phyloP scores from a whole-genome alignment of 306 rosid species.

The Fragaria iinumae region DNA sequence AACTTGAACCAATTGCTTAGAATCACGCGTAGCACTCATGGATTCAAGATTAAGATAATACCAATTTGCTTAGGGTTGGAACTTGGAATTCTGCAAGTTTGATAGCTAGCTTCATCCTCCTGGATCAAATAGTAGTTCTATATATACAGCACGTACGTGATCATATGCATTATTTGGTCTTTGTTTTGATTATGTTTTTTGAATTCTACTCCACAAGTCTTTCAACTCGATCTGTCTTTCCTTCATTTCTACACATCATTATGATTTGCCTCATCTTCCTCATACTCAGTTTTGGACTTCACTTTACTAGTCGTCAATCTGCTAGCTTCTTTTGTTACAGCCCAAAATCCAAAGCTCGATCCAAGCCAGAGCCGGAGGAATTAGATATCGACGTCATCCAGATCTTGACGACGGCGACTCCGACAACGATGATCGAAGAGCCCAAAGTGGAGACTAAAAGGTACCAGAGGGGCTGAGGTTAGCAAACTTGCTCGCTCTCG shows the following conservation, averaged over 20 bases:
- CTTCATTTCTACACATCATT: not conserved
- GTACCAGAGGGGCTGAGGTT: too few relatives aligned
- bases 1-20: not conserved
- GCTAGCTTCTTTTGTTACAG: too few relatives aligned
- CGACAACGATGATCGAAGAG: too few relatives aligned
- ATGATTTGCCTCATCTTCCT: not conserved
- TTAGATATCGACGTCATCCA: too few relatives aligned
- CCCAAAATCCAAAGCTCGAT: too few relatives aligned
- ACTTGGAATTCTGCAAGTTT: slow-evolving; percentile 10
- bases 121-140: too few relatives aligned
- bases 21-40: not conserved
- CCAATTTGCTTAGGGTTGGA: not conserved
- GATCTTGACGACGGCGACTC: too few relatives aligned
- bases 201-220: not conserved
- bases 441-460: too few relatives aligned
- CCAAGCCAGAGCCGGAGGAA: too few relatives aligned
- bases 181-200: not conserved
- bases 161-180: not conserved
- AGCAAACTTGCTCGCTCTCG: too few relatives aligned
- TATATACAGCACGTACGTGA: not conserved
- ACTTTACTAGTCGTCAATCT: too few relatives aligned
- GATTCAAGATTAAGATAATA: not conserved
- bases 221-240: slow-evolving; percentile 6
- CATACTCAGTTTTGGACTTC: not conserved
- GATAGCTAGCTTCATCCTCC: too few relatives aligned